These are phyloP conservation scores for Phytophthora sojae DNA, from an alignment of 352 stramenopile genomes.

Conservation along the genomic window DNA sequence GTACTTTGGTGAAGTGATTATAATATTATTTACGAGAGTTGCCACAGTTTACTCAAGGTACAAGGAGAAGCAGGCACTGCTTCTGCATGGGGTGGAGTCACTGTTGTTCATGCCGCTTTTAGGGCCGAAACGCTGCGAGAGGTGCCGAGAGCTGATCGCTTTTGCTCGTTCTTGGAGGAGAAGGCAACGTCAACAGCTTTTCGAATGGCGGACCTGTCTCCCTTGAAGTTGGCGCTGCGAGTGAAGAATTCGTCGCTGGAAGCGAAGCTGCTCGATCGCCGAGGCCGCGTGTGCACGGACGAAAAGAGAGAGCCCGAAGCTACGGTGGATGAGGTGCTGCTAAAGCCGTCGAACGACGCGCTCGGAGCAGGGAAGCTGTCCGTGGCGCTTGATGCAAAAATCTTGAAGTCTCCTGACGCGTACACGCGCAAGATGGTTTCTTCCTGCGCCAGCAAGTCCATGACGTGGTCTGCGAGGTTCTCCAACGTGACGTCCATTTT, in stretches of 20 bases:
- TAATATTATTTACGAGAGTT: slow-evolving; percentile 53
- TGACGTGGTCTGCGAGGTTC: slow-evolving; percentile 66
- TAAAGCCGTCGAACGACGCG: slow-evolving; percentile 46
- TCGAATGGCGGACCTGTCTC: slow-evolving; percentile 10
- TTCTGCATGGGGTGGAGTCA: slow-evolving; percentile 1
- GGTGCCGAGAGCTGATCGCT: slow-evolving; percentile 5
- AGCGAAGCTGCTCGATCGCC: slow-evolving; percentile 53
- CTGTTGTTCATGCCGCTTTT: slow-evolving; percentile 35
- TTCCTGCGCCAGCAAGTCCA: slow-evolving; percentile 66
- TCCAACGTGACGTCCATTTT: slow-evolving; percentile 70
- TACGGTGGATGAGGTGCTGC: slow-evolving; percentile 33
- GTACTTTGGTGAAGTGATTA: slow-evolving; percentile 35
- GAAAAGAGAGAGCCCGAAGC: slow-evolving; percentile 25
- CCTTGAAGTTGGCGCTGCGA: slow-evolving; percentile 22
- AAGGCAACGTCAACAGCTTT: slow-evolving; percentile 23
- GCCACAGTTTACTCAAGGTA: slow-evolving; percentile 34
- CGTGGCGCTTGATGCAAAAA: slow-evolving; percentile 53
- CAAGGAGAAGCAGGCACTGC: slow-evolving; percentile 9
- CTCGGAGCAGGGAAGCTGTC: slow-evolving; percentile 17
- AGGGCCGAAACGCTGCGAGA: slow-evolving; percentile 23
- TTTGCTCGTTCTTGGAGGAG: slow-evolving; percentile 18
- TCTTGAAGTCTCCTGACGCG: slow-evolving; percentile 67
- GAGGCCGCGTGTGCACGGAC: slow-evolving; percentile 25
- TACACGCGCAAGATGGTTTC: slow-evolving; percentile 70
- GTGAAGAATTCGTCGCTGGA: slow-evolving; percentile 46